Conservation (phyloP, 2,329 filamentous ascomycete species). For the Pochonia chlamydosporia region DNA sequence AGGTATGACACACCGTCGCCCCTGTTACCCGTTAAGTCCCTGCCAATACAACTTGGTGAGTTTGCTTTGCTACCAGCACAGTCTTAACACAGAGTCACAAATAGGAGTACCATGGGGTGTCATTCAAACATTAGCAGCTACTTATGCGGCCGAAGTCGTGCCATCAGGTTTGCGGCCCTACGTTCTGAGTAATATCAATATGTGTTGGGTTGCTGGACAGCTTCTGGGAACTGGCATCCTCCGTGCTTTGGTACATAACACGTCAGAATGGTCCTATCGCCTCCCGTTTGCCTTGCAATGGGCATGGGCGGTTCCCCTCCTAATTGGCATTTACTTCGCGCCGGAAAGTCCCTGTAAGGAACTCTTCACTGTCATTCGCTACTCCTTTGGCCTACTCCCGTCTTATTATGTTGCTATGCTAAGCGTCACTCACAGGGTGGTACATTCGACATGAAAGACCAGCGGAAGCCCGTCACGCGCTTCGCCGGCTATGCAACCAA, state of each 20-base stretch:
- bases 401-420: background rate
- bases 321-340: conserved; percentile 28
- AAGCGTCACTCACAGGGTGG: background rate
- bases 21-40: background rate
- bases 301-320: conserved; percentile 31
- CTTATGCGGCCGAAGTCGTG: conserved; percentile 34
- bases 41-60: no score
- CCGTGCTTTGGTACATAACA: conserved; percentile 23
- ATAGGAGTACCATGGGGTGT: conserved; percentile 28
- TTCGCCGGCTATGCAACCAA: conserved; percentile 21
- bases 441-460: background rate
- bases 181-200: conserved; percentile 33
- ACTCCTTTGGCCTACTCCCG: background rate
- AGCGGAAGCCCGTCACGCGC: background rate
- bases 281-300: conserved; percentile 36
- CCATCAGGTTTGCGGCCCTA: conserved; percentile 27
- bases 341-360: conserved; percentile 33
- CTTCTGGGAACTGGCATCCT: conserved; percentile 30
- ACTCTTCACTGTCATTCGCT: background rate
- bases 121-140: conserved; percentile 30
- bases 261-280: conserved; percentile 29
- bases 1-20: conserved; percentile 7
- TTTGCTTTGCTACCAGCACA: no score
- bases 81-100: no score
- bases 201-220: conserved; percentile 38